A percentile compares a stretch with the other conserved stretches of the same genome.
phyloP scores from a whole-genome alignment of 352 stramenopile species.

The Thalassiosira oceanica region DNA sequence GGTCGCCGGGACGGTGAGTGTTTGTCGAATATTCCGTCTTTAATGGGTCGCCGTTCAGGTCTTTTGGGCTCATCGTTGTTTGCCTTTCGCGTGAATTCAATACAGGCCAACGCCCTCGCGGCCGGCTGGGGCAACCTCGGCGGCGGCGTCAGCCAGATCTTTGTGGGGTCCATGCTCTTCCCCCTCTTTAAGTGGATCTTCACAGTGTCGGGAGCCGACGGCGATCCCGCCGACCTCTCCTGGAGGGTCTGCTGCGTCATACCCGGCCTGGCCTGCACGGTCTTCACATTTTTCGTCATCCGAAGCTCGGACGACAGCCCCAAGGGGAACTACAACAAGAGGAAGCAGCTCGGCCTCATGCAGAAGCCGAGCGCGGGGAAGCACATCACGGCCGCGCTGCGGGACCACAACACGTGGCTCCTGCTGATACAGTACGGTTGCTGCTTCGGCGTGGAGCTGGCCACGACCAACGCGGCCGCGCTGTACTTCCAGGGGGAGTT shows the following conservation, averaged over 20 bases:
- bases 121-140: constrained; percentile 88
- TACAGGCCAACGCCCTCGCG: constrained; percentile 88
- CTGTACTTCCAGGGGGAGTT: constrained; percentile 88
- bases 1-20: constrained; percentile 86
- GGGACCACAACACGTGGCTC: constrained; percentile 85
- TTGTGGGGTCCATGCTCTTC: constrained; percentile 57
- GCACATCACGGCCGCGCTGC: constrained; percentile 39
- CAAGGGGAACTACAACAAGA: constrained; percentile 85
- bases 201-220: constrained; percentile 25
- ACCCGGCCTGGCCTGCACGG: constrained; percentile 84
- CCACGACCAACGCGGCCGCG: constrained; percentile 89
- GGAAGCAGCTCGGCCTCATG: constrained; percentile 69
- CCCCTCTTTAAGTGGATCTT: constrained; percentile 84
- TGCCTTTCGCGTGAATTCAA: no score
- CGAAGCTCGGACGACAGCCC: constrained; percentile 85
- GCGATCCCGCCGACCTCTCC: constrained; percentile 37
- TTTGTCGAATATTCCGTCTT: no score
- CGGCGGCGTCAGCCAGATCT: constrained; percentile 83
- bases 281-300: constrained; percentile 68
- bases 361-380: constrained; percentile 15
- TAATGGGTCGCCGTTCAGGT: no score
- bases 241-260: constrained; percentile 90
- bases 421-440: constrained; percentile 90
- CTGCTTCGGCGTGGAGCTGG: constrained; percentile 91
- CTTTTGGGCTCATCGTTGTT: no score